Evolutionary conservation across 2,329 filamentous ascomycete species (phyloP).

Genomic region (Fusarium buxicola): DNA sequence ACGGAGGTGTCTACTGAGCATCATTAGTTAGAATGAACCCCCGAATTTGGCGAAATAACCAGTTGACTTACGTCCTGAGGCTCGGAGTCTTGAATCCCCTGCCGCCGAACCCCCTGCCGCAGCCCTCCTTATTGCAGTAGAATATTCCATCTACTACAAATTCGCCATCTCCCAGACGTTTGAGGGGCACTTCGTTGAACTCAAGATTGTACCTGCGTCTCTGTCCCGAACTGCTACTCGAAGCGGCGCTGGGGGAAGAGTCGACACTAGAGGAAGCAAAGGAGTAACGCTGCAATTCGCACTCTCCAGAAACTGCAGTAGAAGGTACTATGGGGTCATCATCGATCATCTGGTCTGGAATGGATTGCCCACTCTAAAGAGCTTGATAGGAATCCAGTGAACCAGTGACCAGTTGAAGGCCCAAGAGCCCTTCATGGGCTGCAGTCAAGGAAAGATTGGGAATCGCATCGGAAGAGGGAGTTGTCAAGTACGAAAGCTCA

Average conservation of each 20-base stretch:
- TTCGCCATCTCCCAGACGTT: slow-evolving; percentile 31
- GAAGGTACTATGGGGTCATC: not conserved
- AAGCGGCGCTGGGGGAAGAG: not conserved
- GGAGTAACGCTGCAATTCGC: not conserved
- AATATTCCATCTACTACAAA: slow-evolving; percentile 27
- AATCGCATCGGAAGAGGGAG: not conserved
- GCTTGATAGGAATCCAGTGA: slow-evolving; percentile 1
- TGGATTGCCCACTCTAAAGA: slow-evolving; percentile 34
- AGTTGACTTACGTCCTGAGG: slow-evolving; percentile 26
- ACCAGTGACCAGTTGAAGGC: slow-evolving; percentile 4
- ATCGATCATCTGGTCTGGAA: slow-evolving; percentile 7
- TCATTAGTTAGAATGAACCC: not conserved
- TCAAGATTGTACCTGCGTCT: not conserved
- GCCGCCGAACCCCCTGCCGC: slow-evolving; percentile 10
- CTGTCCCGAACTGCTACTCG: slow-evolving; percentile 11
- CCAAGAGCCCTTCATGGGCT: not conserved
- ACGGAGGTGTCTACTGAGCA: slow-evolving; percentile 37
- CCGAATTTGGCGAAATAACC: too few relatives aligned
- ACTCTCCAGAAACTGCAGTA: not conserved
- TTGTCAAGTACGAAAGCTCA: not conserved
- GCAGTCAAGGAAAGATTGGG: not conserved
- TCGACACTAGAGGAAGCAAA: not conserved
- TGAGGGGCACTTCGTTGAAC: slow-evolving; percentile 23
- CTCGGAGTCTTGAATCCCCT: slow-evolving; percentile 10
- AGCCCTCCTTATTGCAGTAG: slow-evolving; percentile 20